Conservation (phyloP, 2,329 filamentous ascomycete genomes). For the Alternaria sp. region DNA sequence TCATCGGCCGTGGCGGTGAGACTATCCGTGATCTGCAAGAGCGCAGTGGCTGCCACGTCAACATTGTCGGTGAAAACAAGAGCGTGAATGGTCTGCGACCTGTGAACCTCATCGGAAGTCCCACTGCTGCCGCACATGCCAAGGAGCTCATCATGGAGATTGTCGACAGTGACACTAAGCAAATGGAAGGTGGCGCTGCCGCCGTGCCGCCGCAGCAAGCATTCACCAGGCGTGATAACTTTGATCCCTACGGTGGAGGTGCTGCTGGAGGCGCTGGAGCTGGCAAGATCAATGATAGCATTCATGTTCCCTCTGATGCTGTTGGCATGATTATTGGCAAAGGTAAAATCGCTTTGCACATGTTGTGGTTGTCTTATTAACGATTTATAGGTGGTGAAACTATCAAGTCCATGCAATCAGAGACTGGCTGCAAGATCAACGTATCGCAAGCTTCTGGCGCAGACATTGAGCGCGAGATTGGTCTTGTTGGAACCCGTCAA, state of each 20-base stretch:
- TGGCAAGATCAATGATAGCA: constrained; percentile 77
- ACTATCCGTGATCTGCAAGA: constrained; percentile 93
- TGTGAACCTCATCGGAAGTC: constrained; percentile 85
- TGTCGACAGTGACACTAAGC: constrained; percentile 82
- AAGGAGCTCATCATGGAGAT: constrained; percentile 93
- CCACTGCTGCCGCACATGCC: constrained; percentile 74
- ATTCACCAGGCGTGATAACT: constrained; percentile 44
- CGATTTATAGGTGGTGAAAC: constrained; percentile 73
- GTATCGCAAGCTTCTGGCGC: constrained; percentile 81
- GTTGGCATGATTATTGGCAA: constrained; percentile 98
- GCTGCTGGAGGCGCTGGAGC: constrained; percentile 24
- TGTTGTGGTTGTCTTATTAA: constrained; percentile 19
- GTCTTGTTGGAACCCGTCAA: constrained; percentile 77
- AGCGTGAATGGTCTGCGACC: constrained; percentile 88
- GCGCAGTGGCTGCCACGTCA: constrained; percentile 90
- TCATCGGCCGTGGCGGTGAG: constrained; percentile 92
- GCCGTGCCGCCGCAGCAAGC: constrained; percentile 24
- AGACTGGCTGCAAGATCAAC: constrained; percentile 92
- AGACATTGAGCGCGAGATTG: constrained; percentile 85
- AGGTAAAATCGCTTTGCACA: constrained; percentile 51
- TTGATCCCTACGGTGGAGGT: constrained; percentile 52
- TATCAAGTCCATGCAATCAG: constrained; percentile 90
- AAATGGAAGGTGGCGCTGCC: constrained; percentile 43
- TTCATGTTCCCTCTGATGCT: constrained; percentile 86
- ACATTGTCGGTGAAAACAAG: constrained; percentile 92